Evolutionary conservation across 208 protist species (phyloP), one percentile per base, ranked within the genome.

Genomic region (Acanthamoeba triangularis): DNA sequence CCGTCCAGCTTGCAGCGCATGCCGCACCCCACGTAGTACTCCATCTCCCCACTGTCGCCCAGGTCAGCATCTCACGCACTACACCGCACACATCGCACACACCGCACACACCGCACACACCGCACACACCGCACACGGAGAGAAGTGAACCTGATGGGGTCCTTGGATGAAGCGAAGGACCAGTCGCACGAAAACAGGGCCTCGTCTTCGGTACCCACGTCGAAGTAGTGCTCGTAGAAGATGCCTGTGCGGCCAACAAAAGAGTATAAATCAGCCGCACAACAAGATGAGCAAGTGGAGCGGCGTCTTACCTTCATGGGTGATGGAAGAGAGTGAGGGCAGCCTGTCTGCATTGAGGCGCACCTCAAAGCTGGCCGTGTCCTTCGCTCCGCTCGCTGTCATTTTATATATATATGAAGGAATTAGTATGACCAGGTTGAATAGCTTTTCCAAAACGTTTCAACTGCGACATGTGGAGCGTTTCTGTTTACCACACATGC

Each of bases 141-240:
- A 14, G 16, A 23, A 23, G 52, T 20, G 59, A 13, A 65, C 65
- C 65, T 72, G 25, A 72, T 30, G 30, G 65, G 65, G 11, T 72
- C 65, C 65, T 72, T 72, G 65, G 65, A 72, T 20, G 65, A 30
- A 13, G 65, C 65, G 16, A 72, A 72, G 11, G 65, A 72, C 65
- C 65, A 72, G 30, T 72, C 65, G 65, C 65, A 72, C 11, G 65
- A 72, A 30, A 72, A 72, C 16, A 72, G n/a, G 11, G 28, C 65
- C 20, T 41, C 65, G n/a, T 72, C 30, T 14, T 72, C 65, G 0
- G 25, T 30, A 3, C 65, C 65, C 65, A 72, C 65, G 65, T 72
- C 65, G 7, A 72, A 72, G 65, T 72, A 72, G 65, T 72, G 65
- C 65, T 72, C 30, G 65, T 72, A 72, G 65, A 72, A 72, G 65